A percentile compares a stretch with the other conserved stretches of the same genome.
These are phyloP conservation scores for Cenchrus purpureus DNA, from an alignment of 176 grass and related monocot genomes.

Conservation along the genomic window DNA sequence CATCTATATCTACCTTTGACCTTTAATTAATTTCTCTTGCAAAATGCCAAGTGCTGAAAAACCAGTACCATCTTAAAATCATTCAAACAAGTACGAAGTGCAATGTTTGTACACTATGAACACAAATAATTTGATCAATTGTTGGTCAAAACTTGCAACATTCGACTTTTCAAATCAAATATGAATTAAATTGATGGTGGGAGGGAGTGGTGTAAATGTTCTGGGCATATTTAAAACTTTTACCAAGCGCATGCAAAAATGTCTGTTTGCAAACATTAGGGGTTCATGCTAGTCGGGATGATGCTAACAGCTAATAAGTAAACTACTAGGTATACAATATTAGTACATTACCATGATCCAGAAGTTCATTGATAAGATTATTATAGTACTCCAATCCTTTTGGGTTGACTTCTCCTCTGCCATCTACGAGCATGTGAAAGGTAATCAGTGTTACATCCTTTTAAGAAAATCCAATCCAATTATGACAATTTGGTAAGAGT, in stretches of 20 bases:
- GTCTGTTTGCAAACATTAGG: not conserved
- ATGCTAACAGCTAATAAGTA: slow-evolving; percentile 3
- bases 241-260: not conserved
- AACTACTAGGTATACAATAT: not conserved
- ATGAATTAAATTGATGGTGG: not conserved
- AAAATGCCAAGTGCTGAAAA: not conserved
- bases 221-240: not conserved
- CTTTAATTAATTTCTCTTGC: not conserved
- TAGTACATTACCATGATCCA: slow-evolving; percentile 36
- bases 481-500: not conserved
- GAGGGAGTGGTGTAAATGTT: not conserved
- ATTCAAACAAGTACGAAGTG: not conserved
- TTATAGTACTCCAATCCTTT: slow-evolving; percentile 62
- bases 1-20: not conserved
- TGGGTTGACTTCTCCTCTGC: slow-evolving; percentile 58
- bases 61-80: not conserved
- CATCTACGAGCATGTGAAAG: slow-evolving; percentile 36
- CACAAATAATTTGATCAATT: not conserved
- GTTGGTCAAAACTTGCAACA: not conserved
- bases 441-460: not conserved
- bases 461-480: slow-evolving; percentile 9
- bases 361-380: slow-evolving; percentile 53
- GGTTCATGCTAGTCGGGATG: not conserved
- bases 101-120: not conserved
- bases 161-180: not conserved